A percentile compares a stretch with the other conserved stretches of the same genome.
These are phyloP conservation scores for Lathyrus tuberosus DNA, from an alignment of 306 rosid species.

Conservation along the genomic window DNA sequence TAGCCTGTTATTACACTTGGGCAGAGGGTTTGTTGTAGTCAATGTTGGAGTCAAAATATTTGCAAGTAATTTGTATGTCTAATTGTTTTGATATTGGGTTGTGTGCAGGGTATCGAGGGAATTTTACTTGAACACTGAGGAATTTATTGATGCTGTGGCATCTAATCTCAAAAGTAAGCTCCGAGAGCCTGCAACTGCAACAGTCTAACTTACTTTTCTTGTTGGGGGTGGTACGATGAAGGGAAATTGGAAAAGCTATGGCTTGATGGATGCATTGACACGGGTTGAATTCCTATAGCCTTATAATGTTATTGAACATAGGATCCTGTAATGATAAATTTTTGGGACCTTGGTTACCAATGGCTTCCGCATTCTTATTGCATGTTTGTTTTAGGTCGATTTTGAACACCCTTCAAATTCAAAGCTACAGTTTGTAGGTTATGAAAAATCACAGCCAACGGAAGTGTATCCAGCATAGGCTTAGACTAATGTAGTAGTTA, in stretches of 20 bases:
- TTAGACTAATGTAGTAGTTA: no score
- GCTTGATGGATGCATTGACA: conserved; percentile 21
- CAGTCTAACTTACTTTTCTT: conserved; percentile 31
- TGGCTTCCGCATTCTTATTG: conserved; percentile 23
- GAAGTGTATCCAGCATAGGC: background rate
- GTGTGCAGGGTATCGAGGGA: conserved; percentile 80
- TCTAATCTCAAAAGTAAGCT: conserved; percentile 65
- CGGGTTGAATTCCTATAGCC: conserved; percentile 8
- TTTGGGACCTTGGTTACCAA: conserved; percentile 10
- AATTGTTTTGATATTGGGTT: conserved; percentile 27
- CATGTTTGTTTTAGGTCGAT: background rate
- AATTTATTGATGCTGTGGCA: conserved; percentile 81
- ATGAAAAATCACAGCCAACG: background rate
- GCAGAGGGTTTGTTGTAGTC: background rate
- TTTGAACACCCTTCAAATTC: no score
- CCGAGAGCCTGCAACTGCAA: conserved; percentile 51
- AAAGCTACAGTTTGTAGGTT: no score
- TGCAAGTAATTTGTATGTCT: background rate
- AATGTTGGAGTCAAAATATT: background rate
- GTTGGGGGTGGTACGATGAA: background rate
- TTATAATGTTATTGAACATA: background rate
- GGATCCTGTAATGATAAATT: background rate
- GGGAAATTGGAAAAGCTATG: background rate
- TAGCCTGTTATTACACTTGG: background rate
- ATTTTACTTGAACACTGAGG: conserved; percentile 79